Percentiles rank a stretch among this genome's conserved stretches.
These are phyloP conservation scores for Penicillium dipodomyicola DNA, from an alignment of 495 filamentous ascomycete genomes.

Conservation along the genomic window DNA sequence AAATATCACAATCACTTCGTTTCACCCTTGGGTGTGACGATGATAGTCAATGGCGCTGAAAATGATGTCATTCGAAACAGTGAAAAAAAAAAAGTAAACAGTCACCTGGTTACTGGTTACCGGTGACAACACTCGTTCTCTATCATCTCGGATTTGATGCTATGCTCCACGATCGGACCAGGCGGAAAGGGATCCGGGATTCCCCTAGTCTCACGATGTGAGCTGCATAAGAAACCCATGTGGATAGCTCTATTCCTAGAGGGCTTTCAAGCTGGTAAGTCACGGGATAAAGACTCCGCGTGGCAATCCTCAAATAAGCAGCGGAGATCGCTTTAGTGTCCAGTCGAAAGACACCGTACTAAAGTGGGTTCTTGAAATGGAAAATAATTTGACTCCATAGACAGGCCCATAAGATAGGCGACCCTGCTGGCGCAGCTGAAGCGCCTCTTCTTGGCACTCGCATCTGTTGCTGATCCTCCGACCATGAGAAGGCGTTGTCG, in stretches of 20 bases:
- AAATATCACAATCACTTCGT: neutral
- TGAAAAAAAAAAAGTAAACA: neutral
- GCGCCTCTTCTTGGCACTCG: neutral
- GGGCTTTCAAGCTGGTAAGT: neutral
- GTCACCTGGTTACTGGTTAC: neutral
- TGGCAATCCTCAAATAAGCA: conserved; percentile 7
- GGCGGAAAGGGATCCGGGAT: conserved; percentile 10
- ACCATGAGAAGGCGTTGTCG: neutral
- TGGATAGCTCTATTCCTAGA: neutral
- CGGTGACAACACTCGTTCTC: neutral
- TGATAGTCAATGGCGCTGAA: neutral
- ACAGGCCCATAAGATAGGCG: neutral
- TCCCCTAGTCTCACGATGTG: conserved; percentile 6
- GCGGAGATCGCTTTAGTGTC: conserved; percentile 9
- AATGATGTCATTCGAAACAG: neutral
- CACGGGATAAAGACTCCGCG: conserved; percentile 5
- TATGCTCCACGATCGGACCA: conserved; percentile 11
- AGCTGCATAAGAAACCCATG: conserved; percentile 7
- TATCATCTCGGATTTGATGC: conserved; percentile 1
- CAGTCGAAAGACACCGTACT: neutral
- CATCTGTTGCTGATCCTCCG: neutral
- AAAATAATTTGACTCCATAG: neutral
- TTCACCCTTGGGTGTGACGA: neutral
- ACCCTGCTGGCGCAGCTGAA: conserved; percentile 1
- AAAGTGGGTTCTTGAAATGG: conserved; percentile 2